Base-by-base conservation (phyloP, 108 stramenopile species). In the Seminavis robusta region DNA sequence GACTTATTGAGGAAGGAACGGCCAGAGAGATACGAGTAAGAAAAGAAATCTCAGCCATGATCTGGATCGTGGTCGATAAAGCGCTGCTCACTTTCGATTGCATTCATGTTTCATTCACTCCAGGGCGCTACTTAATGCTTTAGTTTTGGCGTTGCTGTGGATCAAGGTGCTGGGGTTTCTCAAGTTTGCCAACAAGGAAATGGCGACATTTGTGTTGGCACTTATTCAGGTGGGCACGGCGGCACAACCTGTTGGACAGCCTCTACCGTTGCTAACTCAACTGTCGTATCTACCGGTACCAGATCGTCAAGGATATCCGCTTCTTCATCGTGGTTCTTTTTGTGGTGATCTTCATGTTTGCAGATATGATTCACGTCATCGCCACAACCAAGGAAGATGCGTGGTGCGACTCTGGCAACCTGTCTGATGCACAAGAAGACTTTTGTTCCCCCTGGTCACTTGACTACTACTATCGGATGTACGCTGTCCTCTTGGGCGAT, bases 121-220 rank as follows among this genome's bases (percentile, higher is more conserved):
- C 31, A 64, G 53, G 10, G 43, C 66, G 15, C 40, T 46, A 25
- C 23, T 74, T 2, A 59, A 50, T 44, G 76, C 74, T 11, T 15
- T 73, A 8, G 59, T 69, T 1, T 20, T 68, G 16, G 72, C 59
- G 0, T 38, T 77, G 20, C 50, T 77, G 8, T 82, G 80, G 80
- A 8, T 82, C 11, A 33, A 56, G 61, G 44, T 82, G 3, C 58
- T 82, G 7, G 69, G 56, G 0, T 65, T 65, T 20, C 27, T 77
- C 1, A 77, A 76, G 54, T 69, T 60, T 6, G 34, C 64, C 17
- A 82, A 82, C 42, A 62, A 59, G 47, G 54, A 77, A 40, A 53
- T 82, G 45, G 73, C 80, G 4, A 77, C 80, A 4, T 82, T 82
- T 42, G 62, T 77, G n/a, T 32, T 82, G n/a, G 58, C 72, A 16